These are phyloP conservation scores for Daedalea quercina DNA, from an alignment of 768 basidiomycete genomes.

Conservation along the genomic window DNA sequence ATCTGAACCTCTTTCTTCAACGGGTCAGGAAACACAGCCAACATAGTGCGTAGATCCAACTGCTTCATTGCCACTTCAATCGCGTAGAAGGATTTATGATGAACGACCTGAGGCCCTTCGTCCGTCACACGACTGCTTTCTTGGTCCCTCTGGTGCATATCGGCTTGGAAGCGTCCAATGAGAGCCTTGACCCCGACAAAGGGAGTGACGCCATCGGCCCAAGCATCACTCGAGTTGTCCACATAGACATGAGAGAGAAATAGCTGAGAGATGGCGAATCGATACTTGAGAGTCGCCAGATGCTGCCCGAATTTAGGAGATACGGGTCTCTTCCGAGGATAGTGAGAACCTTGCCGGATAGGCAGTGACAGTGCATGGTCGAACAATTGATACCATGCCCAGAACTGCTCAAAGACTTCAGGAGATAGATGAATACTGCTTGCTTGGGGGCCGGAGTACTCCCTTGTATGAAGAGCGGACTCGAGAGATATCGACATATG, in stretches of 20 bases:
- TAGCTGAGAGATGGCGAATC: constrained; percentile 67
- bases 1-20: constrained; percentile 53
- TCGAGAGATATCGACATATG: constrained; percentile 85
- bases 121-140: constrained; percentile 59
- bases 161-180: constrained; percentile 76
- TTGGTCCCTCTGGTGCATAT: constrained; percentile 89
- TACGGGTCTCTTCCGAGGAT: constrained; percentile 54
- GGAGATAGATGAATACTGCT: constrained; percentile 86
- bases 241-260: constrained; percentile 85
- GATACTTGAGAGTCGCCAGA: constrained; percentile 88
- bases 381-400: constrained; percentile 88
- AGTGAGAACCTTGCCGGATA: constrained; percentile 82
- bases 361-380: constrained; percentile 73
- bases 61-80: constrained; percentile 78
- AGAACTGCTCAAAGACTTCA: constrained; percentile 81
- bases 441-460: constrained; percentile 25
- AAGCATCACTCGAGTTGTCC: constrained; percentile 73
- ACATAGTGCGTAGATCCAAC: constrained; percentile 68
- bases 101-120: constrained; percentile 49
- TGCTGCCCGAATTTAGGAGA: constrained; percentile 87
- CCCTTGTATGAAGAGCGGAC: constrained; percentile 43
- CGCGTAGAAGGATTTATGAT: constrained; percentile 82
- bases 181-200: constrained; percentile 84
- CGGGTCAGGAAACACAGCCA: constrained; percentile 73
- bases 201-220: constrained; percentile 71